Percentiles rank a stretch among this genome's conserved stretches.
Evolutionary conservation across 768 basidiomycete genomes (phyloP).

Genomic region (Boletales sp.): DNA sequence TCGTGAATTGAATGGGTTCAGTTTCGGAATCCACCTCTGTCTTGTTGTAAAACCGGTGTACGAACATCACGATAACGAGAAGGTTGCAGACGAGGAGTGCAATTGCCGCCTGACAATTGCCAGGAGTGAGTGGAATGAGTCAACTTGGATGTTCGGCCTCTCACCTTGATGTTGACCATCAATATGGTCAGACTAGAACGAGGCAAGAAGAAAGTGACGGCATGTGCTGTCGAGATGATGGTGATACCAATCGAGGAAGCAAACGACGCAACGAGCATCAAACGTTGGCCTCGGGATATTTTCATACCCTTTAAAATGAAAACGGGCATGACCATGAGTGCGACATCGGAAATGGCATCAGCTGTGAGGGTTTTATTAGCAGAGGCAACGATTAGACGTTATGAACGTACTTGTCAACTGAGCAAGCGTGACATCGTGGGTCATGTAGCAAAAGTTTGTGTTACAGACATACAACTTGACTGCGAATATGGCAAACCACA

Average conservation of each 20-base stretch:
- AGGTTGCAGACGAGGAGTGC: conserved; percentile 20
- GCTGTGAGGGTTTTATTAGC: conserved; percentile 6
- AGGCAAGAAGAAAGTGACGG: conserved; percentile 8
- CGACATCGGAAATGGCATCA: conserved; percentile 15
- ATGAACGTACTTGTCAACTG: conserved; percentile 14
- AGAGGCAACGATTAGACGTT: not conserved
- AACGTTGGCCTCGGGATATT: conserved; percentile 9
- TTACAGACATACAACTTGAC: conserved; percentile 6
- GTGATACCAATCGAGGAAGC: conserved; percentile 20
- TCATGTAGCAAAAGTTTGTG: not conserved
- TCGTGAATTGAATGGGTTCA: conserved; percentile 13
- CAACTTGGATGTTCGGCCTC: not conserved
- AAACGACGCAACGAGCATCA: conserved; percentile 20
- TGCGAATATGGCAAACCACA: conserved; percentile 9
- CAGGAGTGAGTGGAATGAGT: not conserved
- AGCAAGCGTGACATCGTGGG: conserved; percentile 1
- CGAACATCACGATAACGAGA: conserved; percentile 17
- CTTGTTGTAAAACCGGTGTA: conserved; percentile 9
- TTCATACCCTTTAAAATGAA: conserved; percentile 12
- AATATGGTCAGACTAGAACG: conserved; percentile 1
- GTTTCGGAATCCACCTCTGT: conserved; percentile 1
- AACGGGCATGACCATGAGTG: conserved; percentile 15
- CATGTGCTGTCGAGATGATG: conserved; percentile 11
- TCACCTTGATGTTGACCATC: conserved; percentile 18
- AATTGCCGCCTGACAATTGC: conserved; percentile 14